A percentile compares a stretch with the other conserved stretches of the same genome.
phyloP scores from a whole-genome alignment of 306 rosid genomes.

The Dryas alaskensis region DNA sequence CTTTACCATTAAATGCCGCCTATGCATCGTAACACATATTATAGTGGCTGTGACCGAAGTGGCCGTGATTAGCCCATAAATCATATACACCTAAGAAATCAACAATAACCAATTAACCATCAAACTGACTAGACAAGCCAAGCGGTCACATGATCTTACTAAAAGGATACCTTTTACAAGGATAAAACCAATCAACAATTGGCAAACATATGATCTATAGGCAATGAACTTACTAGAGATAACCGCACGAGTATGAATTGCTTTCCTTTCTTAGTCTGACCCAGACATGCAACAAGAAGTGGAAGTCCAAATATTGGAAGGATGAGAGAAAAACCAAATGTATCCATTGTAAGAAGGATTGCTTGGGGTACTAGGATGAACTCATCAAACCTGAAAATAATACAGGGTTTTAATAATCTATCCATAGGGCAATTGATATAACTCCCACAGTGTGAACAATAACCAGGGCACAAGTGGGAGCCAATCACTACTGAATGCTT shows the following conservation, averaged over 20 bases:
- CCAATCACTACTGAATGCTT: background rate
- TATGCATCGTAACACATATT: conserved; percentile 77
- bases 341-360: conserved; percentile 76
- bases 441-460: conserved; percentile 1
- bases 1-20: conserved; percentile 95
- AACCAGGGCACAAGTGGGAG: background rate
- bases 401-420: conserved; percentile 19
- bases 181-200: background rate
- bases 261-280: conserved; percentile 36
- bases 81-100: conserved; percentile 58
- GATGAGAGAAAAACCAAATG: conserved; percentile 86
- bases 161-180: conserved; percentile 6
- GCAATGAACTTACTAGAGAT: conserved; percentile 57
- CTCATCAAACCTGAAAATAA: conserved; percentile 82
- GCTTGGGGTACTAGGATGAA: conserved; percentile 83
- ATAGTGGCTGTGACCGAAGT: conserved; percentile 61
- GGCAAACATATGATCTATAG: background rate
- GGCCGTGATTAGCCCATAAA: conserved; percentile 67
- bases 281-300: conserved; percentile 51
- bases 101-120: background rate
- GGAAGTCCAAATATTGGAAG: conserved; percentile 88
- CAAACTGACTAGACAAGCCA: conserved; percentile 4
- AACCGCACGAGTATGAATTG: conserved; percentile 44
- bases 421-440: conserved; percentile 9
- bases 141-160: conserved; percentile 25